Evolutionary conservation across 306 rosid genomes (phyloP).

Genomic region (barrel medic (Medicago truncatula)): DNA sequence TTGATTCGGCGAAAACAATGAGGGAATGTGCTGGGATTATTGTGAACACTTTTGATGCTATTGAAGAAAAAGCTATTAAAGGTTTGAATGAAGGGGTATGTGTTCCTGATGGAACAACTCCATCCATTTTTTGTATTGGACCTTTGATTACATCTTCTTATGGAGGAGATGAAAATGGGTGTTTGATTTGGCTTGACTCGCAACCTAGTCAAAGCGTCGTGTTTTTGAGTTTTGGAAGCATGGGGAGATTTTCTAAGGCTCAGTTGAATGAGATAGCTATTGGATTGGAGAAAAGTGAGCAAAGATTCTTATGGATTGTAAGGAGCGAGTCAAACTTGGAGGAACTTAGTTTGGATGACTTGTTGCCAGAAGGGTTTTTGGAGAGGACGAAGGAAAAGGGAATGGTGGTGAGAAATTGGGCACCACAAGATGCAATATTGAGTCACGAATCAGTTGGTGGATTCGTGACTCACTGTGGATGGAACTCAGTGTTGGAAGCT

Average conservation of each 20-base stretch:
- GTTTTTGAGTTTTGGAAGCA: conserved; percentile 67
- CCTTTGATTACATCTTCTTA: conserved; percentile 38
- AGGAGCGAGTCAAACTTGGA: conserved; percentile 38
- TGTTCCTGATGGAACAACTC: conserved; percentile 15
- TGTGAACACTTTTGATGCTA: conserved; percentile 25
- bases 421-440: no score
- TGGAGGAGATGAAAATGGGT: conserved; percentile 24
- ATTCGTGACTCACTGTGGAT: no score
- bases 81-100: conserved; percentile 42
- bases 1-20: not conserved
- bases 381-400: not conserved
- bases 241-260: conserved; percentile 49
- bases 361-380: not conserved
- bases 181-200: conserved; percentile 58
- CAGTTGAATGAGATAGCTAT: conserved; percentile 58
- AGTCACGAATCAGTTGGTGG: no score
- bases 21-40: conserved; percentile 25
- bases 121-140: conserved; percentile 47
- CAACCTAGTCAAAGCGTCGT: conserved; percentile 66
- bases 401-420: conserved; percentile 31
- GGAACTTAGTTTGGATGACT: not conserved
- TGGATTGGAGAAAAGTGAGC: conserved; percentile 64
- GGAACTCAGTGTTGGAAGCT: not conserved
- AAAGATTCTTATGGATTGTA: conserved; percentile 63
- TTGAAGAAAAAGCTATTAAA: conserved; percentile 23